Base-by-base conservation (phyloP, 176 grass and related monocot genomes). In the Metroxylon sagu region DNA sequence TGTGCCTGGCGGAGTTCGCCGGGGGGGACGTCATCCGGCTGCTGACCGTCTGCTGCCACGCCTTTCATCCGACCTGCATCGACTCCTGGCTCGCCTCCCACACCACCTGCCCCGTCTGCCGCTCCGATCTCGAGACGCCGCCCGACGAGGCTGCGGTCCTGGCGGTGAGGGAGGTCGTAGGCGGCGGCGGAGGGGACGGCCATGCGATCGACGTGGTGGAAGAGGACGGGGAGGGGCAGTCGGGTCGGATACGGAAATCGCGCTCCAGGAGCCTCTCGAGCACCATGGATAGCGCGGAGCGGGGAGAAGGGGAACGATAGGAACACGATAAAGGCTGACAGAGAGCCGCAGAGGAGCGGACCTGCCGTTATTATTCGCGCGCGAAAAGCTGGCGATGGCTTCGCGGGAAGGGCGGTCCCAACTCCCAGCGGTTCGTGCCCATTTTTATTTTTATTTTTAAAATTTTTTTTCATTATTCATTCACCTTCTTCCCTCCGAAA, bases 41-140 rank as follows among this genome's bases (percentile, higher is more conserved):
- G 10, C 61, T 64, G 43, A 64, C 48, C 3, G 61, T 64, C 61
- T 64, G 61, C 61, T 64, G 61, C 21, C 61, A 64, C 61, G 61
- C 61, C 19, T 64, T 64, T 43, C 61, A 64, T 19, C 61, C 61
- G 19, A 19, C 48, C 39, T 64, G 61, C 61, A 64, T 64, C 48
- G 61, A 64, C 39, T 51, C 61, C 19, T 64, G 61, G 61, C 61
- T 64, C 18, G 61, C 35, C 61, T 18, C 39, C 39, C 61, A 64
- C 61, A 48, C 61, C 43, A 64, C 61, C 18, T 64, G 61, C 61
- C 61, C 61, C 48, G 10, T 64, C 43, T 64, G 61, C 61, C 61
- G 61, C 48, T 64, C 21, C 39, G 61, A 64, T 12, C 48, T 64
- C 18, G 5, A 64, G 61, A 43, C 61, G 8, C 61, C 61, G 12